Conservation (phyloP, 2,329 filamentous ascomycete species). For the Xylaria sp. region DNA sequence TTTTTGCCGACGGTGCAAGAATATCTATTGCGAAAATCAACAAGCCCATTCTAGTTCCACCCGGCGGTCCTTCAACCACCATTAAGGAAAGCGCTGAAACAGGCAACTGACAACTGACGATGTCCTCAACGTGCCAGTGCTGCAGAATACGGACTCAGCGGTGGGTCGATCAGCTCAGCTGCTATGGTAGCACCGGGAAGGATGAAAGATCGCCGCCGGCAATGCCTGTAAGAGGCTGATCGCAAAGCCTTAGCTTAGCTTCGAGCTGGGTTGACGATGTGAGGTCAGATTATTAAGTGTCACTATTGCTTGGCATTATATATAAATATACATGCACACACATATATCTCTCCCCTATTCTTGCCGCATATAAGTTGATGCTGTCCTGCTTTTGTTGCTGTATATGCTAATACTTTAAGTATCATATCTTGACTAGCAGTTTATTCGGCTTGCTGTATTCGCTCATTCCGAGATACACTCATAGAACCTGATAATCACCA, state of each 20-base stretch:
- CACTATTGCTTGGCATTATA: conserved; percentile 1
- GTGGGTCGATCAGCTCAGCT: neutral
- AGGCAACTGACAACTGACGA: conserved; percentile 22
- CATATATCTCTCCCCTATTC: neutral
- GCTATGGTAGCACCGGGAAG: neutral
- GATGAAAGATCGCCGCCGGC: conserved; percentile 27
- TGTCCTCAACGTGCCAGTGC: neutral
- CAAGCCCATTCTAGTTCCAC: neutral
- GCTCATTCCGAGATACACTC: neutral
- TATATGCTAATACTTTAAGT: neutral
- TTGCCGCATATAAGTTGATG: neutral
- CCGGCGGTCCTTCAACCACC: neutral
- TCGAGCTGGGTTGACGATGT: neutral
- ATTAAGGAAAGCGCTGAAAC: conserved; percentile 9
- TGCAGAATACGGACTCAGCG: conserved; percentile 5
- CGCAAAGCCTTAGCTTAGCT: conserved; percentile 1
- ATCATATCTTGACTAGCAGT: no score
- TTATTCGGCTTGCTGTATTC: no score
- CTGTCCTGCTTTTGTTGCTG: neutral
- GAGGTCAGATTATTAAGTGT: neutral
- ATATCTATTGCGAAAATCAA: no score
- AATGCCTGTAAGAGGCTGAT: conserved; percentile 18
- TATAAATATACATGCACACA: conserved; percentile 13
- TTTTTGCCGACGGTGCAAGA: no score
- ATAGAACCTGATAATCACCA: conserved; percentile 26